phyloP scores from a whole-genome alignment of 169 alveolate genomes.

The Plasmodium ovale region DNA sequence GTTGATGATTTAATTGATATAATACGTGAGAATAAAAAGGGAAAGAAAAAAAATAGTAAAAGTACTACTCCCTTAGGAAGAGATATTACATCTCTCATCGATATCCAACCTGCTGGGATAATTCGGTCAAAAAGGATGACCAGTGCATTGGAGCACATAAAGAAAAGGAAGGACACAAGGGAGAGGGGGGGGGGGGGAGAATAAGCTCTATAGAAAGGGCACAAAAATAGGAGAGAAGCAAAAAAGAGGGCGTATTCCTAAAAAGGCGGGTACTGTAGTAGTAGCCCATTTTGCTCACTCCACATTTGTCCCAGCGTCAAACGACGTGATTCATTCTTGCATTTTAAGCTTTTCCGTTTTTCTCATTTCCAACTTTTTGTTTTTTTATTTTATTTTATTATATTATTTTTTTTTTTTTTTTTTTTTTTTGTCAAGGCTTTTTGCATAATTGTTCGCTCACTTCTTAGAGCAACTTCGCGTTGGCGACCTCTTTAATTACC shows the following conservation, averaged over 20 bases:
- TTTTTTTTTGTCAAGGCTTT: background rate
- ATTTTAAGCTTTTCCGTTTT: background rate
- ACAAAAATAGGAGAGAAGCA: no score
- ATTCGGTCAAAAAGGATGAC: constrained; percentile 56
- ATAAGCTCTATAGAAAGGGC: no score
- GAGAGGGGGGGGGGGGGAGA: no score
- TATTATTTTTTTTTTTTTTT: background rate
- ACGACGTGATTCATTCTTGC: background rate
- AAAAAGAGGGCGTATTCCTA: no score
- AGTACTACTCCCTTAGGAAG: background rate
- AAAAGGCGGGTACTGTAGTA: background rate
- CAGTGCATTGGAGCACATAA: constrained; percentile 34
- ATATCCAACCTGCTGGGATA: constrained; percentile 63
- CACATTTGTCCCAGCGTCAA: background rate
- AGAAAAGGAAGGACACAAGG: constrained; percentile 15
- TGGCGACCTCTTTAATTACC: background rate
- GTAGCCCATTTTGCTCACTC: background rate
- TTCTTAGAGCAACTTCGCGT: background rate
- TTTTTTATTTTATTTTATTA: background rate
- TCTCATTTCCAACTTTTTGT: background rate
- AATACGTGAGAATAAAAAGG: constrained; percentile 20
- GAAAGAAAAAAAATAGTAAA: background rate
- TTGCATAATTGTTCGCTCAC: background rate
- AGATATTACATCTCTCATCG: constrained; percentile 22
- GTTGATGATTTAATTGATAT: constrained; percentile 45